Evolutionary conservation across 352 stramenopile genomes (phyloP), one percentile per base, ranked within the genome.

Genomic region (Paralagenidium karlingii): DNA sequence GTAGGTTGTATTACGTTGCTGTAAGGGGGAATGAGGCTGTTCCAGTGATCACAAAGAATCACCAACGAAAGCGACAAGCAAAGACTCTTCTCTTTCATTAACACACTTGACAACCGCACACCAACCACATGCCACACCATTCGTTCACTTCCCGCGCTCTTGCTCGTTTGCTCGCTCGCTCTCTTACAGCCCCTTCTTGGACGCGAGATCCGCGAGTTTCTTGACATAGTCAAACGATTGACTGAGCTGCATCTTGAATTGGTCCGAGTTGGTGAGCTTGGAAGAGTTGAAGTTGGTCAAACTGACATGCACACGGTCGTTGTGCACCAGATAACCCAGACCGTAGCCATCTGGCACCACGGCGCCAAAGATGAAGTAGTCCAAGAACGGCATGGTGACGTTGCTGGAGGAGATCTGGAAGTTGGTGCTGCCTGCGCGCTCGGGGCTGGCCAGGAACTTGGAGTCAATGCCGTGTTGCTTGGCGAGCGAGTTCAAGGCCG

Each of bases 371-470:
- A 63, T 76, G 25, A 96, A 96, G 51, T 88, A 94, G 31, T 88
- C 54, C 34, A 95, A 49, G 55, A 91, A 93, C 8, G 82, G 85
- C 45, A 50, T 73, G 24, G 82, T 94, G 20, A 96, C 73, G 53
- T 96, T 96, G 57, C 81, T 95, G 22, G 85, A 94, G 26, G 79
- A 94, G 44, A 95, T 70, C 49, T 83, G 68, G 55, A 90, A 96
- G 49, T 88, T 88, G 10, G 77, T 82, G 51, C 67, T 93, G 34
- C 66, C 57, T 0, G 68, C 62, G 37, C 71, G 84, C 48, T 91
- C 62, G 4, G 81, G 74, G 25, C 76, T 87, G 28, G 51, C 46
- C 47, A 95, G 59, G 46, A 96, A 94, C 11, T 79, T 60, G 40
- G 68, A 82, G 24, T 60, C 49, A 28, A 94, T 53, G 15, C 58